Conservation (phyloP, 2,329 filamentous ascomycete species). For the Diaporthe helianthi region DNA sequence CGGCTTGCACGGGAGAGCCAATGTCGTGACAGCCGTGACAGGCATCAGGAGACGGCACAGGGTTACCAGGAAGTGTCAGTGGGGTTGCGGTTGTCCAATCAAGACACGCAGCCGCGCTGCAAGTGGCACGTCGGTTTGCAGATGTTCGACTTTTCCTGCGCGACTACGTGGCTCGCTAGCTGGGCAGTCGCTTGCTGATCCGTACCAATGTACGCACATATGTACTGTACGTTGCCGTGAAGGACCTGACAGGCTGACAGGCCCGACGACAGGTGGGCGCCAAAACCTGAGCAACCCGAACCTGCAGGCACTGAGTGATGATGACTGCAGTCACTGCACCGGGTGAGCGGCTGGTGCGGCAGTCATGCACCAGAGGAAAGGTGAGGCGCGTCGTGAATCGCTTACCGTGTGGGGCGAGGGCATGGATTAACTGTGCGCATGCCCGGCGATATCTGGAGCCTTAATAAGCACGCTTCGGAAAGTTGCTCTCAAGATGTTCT, state of each 20-base stretch:
- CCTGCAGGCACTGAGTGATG: not conserved
- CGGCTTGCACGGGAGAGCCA: not conserved
- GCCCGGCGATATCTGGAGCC: conserved; percentile 16
- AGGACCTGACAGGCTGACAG: not conserved
- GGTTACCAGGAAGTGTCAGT: conserved; percentile 3
- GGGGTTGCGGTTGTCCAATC: conserved; percentile 25
- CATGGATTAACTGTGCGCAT: conserved; percentile 9
- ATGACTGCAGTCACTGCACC: not conserved
- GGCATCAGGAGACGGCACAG: conserved; percentile 7
- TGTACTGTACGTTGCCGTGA: not conserved
- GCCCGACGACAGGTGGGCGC: conserved; percentile 16
- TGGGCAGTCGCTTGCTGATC: conserved; percentile 28
- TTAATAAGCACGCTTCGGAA: conserved; percentile 20
- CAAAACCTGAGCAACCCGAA: conserved; percentile 12
- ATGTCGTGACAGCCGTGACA: conserved; percentile 2
- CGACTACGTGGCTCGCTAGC: conserved; percentile 36
- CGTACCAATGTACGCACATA: conserved; percentile 7
- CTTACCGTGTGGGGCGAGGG: not conserved
- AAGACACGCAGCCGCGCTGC: conserved; percentile 11
- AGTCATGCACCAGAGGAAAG: not conserved
- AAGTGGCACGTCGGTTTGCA: conserved; percentile 25
- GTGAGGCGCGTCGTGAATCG: conserved; percentile 12
- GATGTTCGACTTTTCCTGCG: conserved; percentile 27
- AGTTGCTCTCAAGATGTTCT: not conserved
- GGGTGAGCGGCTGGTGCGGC: conserved; percentile 11